Percentiles rank a stretch among this genome's conserved stretches.
phyloP scores from a whole-genome alignment of 2,329 filamentous ascomycete species.

The Lecanosticta acicola region DNA sequence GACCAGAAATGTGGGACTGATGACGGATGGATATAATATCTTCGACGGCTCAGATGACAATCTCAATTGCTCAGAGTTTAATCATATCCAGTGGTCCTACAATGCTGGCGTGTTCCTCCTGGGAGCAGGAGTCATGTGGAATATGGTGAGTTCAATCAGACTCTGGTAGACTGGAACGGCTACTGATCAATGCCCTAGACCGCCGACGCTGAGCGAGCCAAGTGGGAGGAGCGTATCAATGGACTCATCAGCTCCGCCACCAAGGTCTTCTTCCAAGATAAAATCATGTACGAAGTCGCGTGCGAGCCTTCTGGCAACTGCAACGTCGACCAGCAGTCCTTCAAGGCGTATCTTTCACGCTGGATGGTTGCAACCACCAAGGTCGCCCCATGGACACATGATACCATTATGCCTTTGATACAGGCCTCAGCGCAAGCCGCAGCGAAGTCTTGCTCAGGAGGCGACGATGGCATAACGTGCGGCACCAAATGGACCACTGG shows the following conservation, averaged over 20 bases:
- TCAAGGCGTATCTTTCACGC: constrained; percentile 46
- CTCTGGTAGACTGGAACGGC: not conserved
- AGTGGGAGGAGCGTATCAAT: constrained; percentile 22
- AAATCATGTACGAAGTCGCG: constrained; percentile 43
- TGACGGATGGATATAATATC: constrained; percentile 41
- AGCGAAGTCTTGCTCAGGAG: constrained; percentile 47
- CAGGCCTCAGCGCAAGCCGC: constrained; percentile 50
- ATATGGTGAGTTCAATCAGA: constrained; percentile 33
- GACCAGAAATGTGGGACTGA: constrained; percentile 48
- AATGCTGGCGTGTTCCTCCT: constrained; percentile 43
- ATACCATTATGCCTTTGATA: constrained; percentile 49
- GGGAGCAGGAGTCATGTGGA: constrained; percentile 45
- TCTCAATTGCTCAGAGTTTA: constrained; percentile 40
- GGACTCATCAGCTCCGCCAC: constrained; percentile 27
- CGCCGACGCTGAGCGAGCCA: constrained; percentile 14
- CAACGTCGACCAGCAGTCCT: constrained; percentile 42
- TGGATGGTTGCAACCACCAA: constrained; percentile 52
- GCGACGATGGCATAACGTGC: constrained; percentile 41
- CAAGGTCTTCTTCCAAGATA: constrained; percentile 36
- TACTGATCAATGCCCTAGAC: constrained; percentile 17
- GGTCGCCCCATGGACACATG: constrained; percentile 52
- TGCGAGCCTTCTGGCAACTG: constrained; percentile 41
- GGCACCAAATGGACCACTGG: constrained; percentile 40
- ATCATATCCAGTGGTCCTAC: constrained; percentile 45
- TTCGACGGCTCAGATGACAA: constrained; percentile 43